Evolutionary conservation across 2,329 filamentous ascomycete species (phyloP), one percentile per base, ranked within the genome.

Genomic region (Neopestalotiopsis clavispora): DNA sequence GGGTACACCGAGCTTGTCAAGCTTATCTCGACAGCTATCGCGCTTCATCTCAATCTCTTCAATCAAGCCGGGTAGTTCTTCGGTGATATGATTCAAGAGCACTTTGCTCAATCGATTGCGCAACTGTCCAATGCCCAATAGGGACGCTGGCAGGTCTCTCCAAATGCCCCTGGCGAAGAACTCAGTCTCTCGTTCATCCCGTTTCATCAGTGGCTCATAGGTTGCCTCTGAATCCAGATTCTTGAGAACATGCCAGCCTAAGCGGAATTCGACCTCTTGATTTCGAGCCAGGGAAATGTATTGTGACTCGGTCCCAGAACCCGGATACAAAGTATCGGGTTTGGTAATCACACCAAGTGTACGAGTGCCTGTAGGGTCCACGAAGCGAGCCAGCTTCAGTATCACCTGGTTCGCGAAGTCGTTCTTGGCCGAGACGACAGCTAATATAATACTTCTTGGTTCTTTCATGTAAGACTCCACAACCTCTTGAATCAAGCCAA

Each of bases 361-460:
- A 7, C 85, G 82, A 4, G 71, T 71, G 3, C 83, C 82, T 7
- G 78, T 71, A 10, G 75, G 71, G 63, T 76, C 71, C 1, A 71
- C 69, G 1, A 68, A 62, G 6, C 86, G 83, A 13, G 87, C 82
- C 57, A 84, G 74, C 13, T 85, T 81, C 0, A 88, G 78, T 4
- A 92, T 84, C 10, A 83, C 79, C 72, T 93, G 90, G 40, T 89
- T 86, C 5, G 86, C 86, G 71, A 85, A 84, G 66, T 92, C 87
- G 49, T 84, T 84, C 65, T 85, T 86, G 1, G 87, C 87, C 0
- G 84, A 86, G 0, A 91, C 81, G 0, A 90, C 85, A 1, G 88
- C 86, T 1, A 91, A 80, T 2, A 91, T 88, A 68, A 92, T 89
- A 72, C 84, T 91, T 4, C 87, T 79, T 0, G 80, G 77, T 12